These are phyloP conservation scores for Ilyonectria sp. DNA, from an alignment of 2,329 filamentous ascomycete genomes.

Conservation along the genomic window DNA sequence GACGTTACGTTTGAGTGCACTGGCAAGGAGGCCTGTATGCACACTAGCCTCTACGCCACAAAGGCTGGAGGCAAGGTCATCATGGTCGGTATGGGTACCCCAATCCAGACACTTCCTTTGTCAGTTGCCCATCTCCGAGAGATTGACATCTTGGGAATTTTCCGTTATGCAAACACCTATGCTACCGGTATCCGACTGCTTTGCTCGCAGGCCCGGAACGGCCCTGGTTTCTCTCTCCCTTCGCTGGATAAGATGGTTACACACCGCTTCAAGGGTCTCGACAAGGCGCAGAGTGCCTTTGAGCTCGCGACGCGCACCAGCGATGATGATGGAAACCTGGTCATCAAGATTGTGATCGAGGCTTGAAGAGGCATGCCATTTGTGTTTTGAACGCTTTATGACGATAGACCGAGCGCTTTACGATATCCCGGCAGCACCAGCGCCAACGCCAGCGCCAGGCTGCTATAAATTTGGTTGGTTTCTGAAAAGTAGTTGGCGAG, in stretches of 20 bases:
- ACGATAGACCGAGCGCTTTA: conserved; percentile 37
- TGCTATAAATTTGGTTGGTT: conserved; percentile 15
- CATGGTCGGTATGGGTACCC: conserved; percentile 86
- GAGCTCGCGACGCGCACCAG: conserved; percentile 78
- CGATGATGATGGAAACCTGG: conserved; percentile 77
- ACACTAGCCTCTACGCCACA: conserved; percentile 81
- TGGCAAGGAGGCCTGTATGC: conserved; percentile 81
- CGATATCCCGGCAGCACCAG: conserved; percentile 32
- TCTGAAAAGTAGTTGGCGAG: conserved; percentile 11
- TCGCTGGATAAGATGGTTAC: conserved; percentile 81
- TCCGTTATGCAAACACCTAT: conserved; percentile 85
- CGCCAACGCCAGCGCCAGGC: conserved; percentile 4
- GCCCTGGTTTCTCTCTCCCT: conserved; percentile 65
- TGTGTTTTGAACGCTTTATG: conserved; percentile 28
- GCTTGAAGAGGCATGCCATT: conserved; percentile 52
- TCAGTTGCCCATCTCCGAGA: conserved; percentile 81
- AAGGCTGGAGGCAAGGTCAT: conserved; percentile 80
- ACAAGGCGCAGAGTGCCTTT: conserved; percentile 74
- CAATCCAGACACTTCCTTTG: conserved; percentile 81
- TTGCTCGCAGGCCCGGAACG: conserved; percentile 59
- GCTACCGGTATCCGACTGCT: conserved; percentile 77
- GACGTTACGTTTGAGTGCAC: conserved; percentile 84
- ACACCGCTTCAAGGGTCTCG: conserved; percentile 78
- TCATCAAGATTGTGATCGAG: conserved; percentile 80
- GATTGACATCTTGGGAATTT: conserved; percentile 84